These are phyloP conservation scores for Leishmania guyanensis DNA, from an alignment of 208 protist genomes.

Conservation along the genomic window DNA sequence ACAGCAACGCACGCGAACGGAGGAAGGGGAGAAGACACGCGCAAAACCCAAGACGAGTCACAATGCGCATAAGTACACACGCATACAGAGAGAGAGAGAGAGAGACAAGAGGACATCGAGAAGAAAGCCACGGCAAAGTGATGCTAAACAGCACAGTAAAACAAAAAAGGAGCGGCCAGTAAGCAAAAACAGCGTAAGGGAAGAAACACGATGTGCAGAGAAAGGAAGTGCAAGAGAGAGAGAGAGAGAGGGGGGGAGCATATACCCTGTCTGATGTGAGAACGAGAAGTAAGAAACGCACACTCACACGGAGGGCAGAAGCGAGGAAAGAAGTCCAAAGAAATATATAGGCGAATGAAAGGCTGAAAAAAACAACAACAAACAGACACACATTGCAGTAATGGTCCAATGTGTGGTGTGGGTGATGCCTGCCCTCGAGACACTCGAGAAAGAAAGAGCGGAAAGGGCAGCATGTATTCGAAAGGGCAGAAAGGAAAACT, in stretches of 20 bases:
- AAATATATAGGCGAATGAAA: neutral
- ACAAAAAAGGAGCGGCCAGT: neutral
- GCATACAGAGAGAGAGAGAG: neutral
- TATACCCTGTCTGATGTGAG: neutral
- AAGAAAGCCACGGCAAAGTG: neutral
- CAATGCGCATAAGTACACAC: neutral
- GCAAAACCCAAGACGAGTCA: neutral
- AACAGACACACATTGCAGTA: neutral
- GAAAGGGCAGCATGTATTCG: neutral
- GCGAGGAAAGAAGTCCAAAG: neutral
- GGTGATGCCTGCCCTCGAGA: neutral
- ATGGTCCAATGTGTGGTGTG: neutral
- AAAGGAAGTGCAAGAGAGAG: neutral
- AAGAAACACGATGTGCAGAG: neutral
- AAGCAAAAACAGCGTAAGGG: neutral
- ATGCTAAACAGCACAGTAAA: neutral
- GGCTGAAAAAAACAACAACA: neutral
- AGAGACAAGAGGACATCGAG: neutral
- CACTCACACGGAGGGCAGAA: neutral
- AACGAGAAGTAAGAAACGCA: constrained; percentile 2
- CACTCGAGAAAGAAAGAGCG: neutral
- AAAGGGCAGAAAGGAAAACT: neutral
- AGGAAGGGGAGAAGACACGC: neutral
- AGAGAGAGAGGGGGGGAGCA: neutral
- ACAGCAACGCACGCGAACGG: neutral